Conservation (phyloP, 2,329 filamentous ascomycete genomes). For the Paraphoma sp. region DNA sequence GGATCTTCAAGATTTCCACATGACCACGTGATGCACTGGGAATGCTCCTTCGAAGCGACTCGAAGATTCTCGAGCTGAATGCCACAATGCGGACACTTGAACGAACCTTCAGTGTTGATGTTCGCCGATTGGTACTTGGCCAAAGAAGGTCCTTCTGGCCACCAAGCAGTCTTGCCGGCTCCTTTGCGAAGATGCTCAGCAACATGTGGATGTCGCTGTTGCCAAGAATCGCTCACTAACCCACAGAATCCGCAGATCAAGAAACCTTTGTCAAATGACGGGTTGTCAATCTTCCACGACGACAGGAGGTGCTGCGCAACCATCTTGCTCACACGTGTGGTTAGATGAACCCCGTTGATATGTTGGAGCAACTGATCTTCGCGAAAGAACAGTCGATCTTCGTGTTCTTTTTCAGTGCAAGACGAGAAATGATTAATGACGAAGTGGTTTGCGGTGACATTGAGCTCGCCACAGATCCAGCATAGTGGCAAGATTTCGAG, state of each 20-base stretch:
- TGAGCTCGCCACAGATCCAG: neutral
- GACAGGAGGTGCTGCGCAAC: neutral
- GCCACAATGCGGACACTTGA: too few species aligned
- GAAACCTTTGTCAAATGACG: neutral
- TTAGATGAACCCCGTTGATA: constrained; percentile 3
- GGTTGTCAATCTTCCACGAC: neutral
- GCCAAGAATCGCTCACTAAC: neutral
- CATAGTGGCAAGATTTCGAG: neutral
- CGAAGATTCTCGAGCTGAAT: too few species aligned
- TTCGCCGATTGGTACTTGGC: too few species aligned
- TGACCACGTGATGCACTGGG: too few species aligned
- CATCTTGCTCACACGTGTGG: neutral
- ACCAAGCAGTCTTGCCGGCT: too few species aligned
- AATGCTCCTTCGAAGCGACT: too few species aligned
- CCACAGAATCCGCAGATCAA: neutral
- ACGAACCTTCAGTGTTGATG: too few species aligned
- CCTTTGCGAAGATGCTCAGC: neutral
- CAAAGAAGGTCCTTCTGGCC: too few species aligned
- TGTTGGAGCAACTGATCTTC: constrained; percentile 12
- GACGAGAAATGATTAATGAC: neutral
- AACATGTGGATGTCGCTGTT: neutral
- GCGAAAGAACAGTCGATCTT: constrained; percentile 4
- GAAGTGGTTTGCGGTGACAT: neutral
- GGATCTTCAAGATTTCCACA: too few species aligned
- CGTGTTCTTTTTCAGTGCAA: neutral